A percentile compares a stretch with the other conserved stretches of the same genome.
These are phyloP conservation scores for Podaxis sp. DNA, from an alignment of 768 basidiomycete genomes.

Conservation along the genomic window DNA sequence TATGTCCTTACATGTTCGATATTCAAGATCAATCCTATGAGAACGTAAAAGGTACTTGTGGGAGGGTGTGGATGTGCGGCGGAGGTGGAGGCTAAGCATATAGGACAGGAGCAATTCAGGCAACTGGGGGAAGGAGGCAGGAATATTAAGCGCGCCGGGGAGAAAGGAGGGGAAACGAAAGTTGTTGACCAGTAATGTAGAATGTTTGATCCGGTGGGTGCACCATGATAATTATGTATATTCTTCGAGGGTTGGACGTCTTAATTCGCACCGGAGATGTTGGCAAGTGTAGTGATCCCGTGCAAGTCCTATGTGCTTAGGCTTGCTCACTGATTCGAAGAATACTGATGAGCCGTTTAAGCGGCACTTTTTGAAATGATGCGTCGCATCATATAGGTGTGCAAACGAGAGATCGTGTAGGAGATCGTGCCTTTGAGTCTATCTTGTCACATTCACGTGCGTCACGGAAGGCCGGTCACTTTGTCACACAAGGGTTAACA, in stretches of 20 bases:
- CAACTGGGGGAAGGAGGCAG: neutral
- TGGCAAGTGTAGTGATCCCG: no score
- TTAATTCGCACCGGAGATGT: no score
- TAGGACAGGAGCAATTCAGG: neutral
- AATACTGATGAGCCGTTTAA: no score
- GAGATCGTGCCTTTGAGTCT: neutral
- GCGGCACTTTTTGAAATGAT: neutral
- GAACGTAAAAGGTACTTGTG: neutral
- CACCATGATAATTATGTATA: no score
- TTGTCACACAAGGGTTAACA: conserved; percentile 5
- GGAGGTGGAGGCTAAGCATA: neutral
- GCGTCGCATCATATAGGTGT: neutral
- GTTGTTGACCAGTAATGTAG: conserved; percentile 10
- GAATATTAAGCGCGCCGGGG: neutral
- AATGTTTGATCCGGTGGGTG: neutral
- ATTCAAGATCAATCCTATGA: conserved; percentile 14
- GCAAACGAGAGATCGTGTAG: neutral
- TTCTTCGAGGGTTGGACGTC: no score
- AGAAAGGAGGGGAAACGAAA: neutral
- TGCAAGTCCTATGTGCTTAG: no score
- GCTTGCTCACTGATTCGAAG: no score
- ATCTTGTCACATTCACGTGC: conserved; percentile 11
- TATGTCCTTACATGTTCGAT: conserved; percentile 4
- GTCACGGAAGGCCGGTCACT: conserved; percentile 1
- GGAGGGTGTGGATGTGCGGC: neutral